Evolutionary conservation across 305 asterid genomes (phyloP), one percentile per base, ranked within the genome.

Genomic region (Monarda citriodora): DNA sequence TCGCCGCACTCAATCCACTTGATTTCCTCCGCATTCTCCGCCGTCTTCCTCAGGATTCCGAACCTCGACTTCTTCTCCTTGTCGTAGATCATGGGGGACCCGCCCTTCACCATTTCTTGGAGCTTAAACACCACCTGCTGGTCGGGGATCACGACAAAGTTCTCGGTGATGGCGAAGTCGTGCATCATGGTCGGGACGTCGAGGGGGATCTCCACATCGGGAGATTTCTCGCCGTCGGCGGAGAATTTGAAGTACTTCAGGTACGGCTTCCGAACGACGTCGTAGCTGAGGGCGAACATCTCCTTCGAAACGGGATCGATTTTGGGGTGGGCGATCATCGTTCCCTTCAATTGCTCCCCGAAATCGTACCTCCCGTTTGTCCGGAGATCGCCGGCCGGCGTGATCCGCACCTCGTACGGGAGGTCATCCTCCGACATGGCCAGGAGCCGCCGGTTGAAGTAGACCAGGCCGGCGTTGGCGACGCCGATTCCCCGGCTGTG

Each of bases 381-480:
- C 25, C 74, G 69, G 16, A 86, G 72, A 42, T 86, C 95, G 34
- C 95, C 91, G 14, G 83, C 32, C 9, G 63, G 38, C 1, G 58
- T 66, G 1, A 86, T 38, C 5, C 67, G 41, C 5, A 86, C 74
- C 13, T 86, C 82, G 60, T 86, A 86, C 1, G 95, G 95, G 14
- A 86, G 77, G 44, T 86, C 91, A 49, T 86, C 95, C 48, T 86
- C 95, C 1, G 95, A 86, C 95, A 86, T 86, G 58, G 91, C 95
- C 9, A 86, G 63, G 0, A 86, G 79, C 15, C 82, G 59, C 1
- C 58, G 61, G 37, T 81, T 74, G 72, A 80, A 83, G 60, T 72
- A 86, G 8, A 83, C 80, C 5, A 86, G 23, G 1, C 95, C 95
- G 47, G 91, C 91, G 78, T 86, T 86, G 1, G 95, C 95, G 18